These are phyloP conservation scores for Ceratorhiza oryzae-sativae DNA, from an alignment of 1,284 basidiomycete species.

Conservation along the genomic window DNA sequence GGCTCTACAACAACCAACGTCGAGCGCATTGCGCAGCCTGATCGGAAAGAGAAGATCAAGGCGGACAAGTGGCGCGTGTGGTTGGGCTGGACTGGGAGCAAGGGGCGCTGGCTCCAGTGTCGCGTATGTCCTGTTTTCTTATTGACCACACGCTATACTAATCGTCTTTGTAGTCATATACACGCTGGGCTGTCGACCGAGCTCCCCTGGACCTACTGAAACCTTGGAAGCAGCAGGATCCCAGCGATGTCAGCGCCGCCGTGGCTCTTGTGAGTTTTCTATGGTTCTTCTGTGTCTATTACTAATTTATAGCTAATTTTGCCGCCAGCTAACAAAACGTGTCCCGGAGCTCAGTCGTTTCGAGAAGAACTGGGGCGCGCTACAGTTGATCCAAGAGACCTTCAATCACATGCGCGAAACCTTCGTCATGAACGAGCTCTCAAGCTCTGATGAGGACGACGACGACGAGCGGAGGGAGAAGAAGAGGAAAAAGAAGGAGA, in stretches of 20 bases:
- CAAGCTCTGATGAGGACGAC: background rate
- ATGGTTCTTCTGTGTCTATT: background rate
- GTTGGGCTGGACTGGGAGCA: background rate
- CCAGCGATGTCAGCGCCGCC: background rate
- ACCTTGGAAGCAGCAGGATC: background rate
- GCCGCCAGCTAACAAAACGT: conserved; percentile 1
- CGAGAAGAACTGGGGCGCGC: conserved; percentile 1
- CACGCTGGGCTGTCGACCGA: background rate
- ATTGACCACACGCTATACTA: background rate
- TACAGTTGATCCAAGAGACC: background rate
- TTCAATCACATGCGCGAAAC: conserved; percentile 4
- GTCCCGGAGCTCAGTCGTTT: background rate
- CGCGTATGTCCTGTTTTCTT: background rate
- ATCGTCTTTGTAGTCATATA: background rate
- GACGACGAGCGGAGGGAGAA: background rate
- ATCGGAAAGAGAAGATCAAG: background rate
- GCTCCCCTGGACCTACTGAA: background rate
- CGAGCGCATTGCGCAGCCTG: background rate
- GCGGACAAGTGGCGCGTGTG: background rate
- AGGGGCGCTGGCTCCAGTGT: background rate
- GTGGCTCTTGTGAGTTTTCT: background rate
- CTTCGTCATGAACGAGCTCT: background rate
- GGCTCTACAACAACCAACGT: too few species aligned
- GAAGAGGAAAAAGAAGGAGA: too few species aligned
- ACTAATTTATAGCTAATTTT: background rate